Conservation (phyloP, 148 eudicot species). For the Chenopodium quinoa region DNA sequence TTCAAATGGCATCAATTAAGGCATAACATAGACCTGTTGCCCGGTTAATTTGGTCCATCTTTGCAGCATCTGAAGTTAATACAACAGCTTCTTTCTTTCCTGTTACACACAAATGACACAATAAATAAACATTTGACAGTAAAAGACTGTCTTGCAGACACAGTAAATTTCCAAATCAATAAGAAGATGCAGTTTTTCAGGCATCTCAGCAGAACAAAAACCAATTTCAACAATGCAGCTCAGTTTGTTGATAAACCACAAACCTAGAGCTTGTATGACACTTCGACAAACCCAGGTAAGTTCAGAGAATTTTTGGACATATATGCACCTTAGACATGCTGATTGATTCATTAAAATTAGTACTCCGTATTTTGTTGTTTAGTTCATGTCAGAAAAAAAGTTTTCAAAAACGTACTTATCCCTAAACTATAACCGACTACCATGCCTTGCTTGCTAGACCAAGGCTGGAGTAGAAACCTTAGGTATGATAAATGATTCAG, state of each 20-base stretch:
- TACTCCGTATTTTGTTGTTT: not conserved
- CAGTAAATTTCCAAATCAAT: not conserved
- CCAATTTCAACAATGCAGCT: not conserved
- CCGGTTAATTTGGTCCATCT: constrained; percentile 64
- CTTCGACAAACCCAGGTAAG: not conserved
- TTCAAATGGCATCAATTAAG: not conserved
- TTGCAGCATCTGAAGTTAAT: constrained; percentile 87
- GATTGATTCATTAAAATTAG: not conserved
- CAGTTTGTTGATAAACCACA: not conserved
- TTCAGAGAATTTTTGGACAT: not conserved
- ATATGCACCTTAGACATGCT: not conserved
- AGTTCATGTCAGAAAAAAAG: not conserved
- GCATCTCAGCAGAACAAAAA: not conserved
- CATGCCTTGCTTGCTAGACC: not conserved
- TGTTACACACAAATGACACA: constrained; percentile 26
- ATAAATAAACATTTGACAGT: not conserved
- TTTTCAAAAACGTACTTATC: not conserved
- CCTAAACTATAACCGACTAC: not conserved
- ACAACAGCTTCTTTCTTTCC: constrained; percentile 82
- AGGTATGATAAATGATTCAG: not conserved
- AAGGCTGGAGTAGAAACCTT: not conserved
- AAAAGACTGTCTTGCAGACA: not conserved
- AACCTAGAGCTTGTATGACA: not conserved
- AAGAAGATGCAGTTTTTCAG: not conserved
- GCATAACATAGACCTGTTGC: constrained; percentile 54